These are phyloP conservation scores for Phytophthora niederhauseri DNA, from an alignment of 352 stramenopile species.

Conservation along the genomic window DNA sequence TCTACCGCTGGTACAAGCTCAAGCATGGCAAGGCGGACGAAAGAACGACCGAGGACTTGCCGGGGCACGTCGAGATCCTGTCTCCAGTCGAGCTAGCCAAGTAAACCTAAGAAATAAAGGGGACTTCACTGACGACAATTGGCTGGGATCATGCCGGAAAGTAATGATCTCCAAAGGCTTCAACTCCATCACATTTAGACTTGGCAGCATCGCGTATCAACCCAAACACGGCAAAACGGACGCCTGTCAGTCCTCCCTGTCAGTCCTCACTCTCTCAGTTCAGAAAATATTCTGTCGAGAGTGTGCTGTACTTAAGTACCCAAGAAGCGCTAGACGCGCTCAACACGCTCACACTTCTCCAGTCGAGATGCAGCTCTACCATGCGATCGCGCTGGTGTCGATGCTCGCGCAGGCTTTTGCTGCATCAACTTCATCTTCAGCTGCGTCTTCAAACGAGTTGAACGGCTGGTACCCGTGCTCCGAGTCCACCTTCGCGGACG, in stretches of 20 bases:
- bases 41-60: constrained; percentile 7
- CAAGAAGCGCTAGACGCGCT: background rate
- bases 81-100: background rate
- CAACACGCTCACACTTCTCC: constrained; percentile 1
- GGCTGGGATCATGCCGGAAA: background rate
- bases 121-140: background rate
- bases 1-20: constrained; percentile 26
- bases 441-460: constrained; percentile 3
- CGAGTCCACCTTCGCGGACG: constrained; percentile 33
- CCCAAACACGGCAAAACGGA: constrained; percentile 7
- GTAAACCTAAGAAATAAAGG: background rate
- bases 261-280: background rate
- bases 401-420: constrained; percentile 5
- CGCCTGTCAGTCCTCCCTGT: background rate
- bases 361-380: constrained; percentile 9
- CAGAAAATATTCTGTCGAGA: constrained; percentile 9
- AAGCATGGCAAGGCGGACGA: constrained; percentile 18
- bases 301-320: background rate
- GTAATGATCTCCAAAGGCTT: background rate
- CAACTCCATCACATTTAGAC: background rate
- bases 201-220: constrained; percentile 11
- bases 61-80: constrained; percentile 12
- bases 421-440: background rate
- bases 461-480: constrained; percentile 45
- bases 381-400: constrained; percentile 3